Evolutionary conservation across 2,329 filamentous ascomycete genomes (phyloP).

Genomic region (Talaromyces sp.): DNA sequence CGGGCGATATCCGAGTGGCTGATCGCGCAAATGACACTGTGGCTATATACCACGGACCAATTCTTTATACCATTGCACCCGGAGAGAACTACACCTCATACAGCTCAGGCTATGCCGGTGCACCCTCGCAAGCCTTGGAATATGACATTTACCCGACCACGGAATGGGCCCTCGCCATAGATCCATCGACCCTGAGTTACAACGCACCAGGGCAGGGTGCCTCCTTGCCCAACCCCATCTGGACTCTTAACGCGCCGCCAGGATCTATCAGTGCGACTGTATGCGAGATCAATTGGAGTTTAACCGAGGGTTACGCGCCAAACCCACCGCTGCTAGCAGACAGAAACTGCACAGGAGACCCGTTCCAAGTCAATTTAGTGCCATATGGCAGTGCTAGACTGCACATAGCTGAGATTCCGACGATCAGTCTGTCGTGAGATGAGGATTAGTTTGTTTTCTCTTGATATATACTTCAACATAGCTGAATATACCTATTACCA

Average conservation of each 20-base stretch:
- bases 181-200: constrained; percentile 33
- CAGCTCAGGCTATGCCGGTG: constrained; percentile 27
- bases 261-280: constrained; percentile 37
- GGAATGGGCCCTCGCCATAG: constrained; percentile 30
- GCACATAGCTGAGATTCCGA: constrained; percentile 46
- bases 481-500: not conserved
- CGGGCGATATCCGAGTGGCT: constrained; percentile 30
- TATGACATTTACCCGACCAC: constrained; percentile 35
- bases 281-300: constrained; percentile 40
- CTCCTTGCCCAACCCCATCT: constrained; percentile 27
- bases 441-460: not conserved
- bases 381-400: constrained; percentile 49
- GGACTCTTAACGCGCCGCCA: constrained; percentile 32
- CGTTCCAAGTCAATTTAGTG: constrained; percentile 37
- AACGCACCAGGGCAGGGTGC: constrained; percentile 22
- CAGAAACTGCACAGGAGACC: constrained; percentile 34
- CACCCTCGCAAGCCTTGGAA: constrained; percentile 30
- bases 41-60: constrained; percentile 43
- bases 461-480: constrained; percentile 5
- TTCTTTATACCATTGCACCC: constrained; percentile 45
- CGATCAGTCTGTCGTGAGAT: constrained; percentile 11
- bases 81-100: constrained; percentile 27
- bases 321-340: constrained; percentile 32
- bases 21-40: constrained; percentile 43
- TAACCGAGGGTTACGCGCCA: constrained; percentile 33